Evolutionary conservation across 352 stramenopile genomes (phyloP), one percentile per base, ranked within the genome.

Genomic region (Phytophthora pisi): DNA sequence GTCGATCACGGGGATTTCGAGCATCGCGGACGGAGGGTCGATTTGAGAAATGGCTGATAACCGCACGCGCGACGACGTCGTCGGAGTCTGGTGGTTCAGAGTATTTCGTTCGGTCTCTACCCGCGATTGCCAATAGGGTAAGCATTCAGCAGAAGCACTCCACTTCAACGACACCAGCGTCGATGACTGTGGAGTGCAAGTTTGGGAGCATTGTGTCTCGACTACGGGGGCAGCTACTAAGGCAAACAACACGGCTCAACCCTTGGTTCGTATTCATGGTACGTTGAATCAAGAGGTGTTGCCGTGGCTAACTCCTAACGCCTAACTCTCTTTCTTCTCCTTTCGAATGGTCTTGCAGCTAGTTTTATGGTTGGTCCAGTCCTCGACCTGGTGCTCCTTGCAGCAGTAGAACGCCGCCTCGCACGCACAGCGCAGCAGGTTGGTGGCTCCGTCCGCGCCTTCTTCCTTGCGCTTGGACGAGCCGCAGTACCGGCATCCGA

Each of bases 1-100:
- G 77, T 96, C 86, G 64, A 97, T 84, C 40, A 93, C 84, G 0
- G 88, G 88, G 30, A 96, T 81, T 66, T 94, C 79, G 52, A 90
- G 88, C 81, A 91, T 91, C 7, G 42, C 38, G 20, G 16, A 45
- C 7, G 24, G 15, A 28, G 23, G 55, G 42, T 51, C 26, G 30
- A 40, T 10, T 40, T 40, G 34, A 40, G 28, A 10, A 38, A 59
- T 9, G 49, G 36, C 23, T 10, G 51, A 43, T 52, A 43, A 40
- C 31, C 5, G 6, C 20, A 20, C 47, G 5, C 9, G 20, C 20
- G 20, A 20, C 20, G 20, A 8, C 30, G 49, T 31, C 5, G 20
- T 30, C 38, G 7, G 20, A 57, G 51, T 57, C 47, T 46, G 61
- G 54, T 65, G 56, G 51, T 61, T 38, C 54, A 55, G 47, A 40